Percentiles rank a stretch among this genome's conserved stretches.
Conservation (phyloP, 148 eudicot species). For the Euryodendron excelsum region DNA sequence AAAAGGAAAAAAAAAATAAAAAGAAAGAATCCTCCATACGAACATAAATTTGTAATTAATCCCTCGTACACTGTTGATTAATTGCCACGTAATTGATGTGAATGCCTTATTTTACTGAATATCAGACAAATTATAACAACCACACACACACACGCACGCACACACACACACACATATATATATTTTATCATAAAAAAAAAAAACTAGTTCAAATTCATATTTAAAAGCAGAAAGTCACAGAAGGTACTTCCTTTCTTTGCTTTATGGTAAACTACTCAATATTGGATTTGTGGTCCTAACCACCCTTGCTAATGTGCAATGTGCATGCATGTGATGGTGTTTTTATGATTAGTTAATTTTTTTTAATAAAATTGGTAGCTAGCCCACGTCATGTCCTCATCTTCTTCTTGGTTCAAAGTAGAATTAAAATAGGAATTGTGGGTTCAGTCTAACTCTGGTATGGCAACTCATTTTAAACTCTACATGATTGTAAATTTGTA, state of each 20-base stretch:
- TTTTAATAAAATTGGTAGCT: neutral
- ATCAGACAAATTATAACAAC: no score
- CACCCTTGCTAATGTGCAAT: neutral
- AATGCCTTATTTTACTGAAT: no score
- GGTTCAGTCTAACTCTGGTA: neutral
- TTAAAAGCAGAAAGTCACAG: neutral
- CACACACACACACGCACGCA: no score
- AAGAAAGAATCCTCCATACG: no score
- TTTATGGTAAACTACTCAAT: neutral
- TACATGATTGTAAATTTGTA: neutral
- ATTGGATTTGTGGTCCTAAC: slow-evolving; percentile 14
- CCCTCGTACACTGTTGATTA: no score
- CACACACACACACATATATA: no score
- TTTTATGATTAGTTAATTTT: no score
- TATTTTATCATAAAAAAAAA: no score
- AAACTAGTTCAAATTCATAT: neutral
- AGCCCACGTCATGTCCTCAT: neutral
- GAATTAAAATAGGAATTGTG: neutral
- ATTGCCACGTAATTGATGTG: no score
- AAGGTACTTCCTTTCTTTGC: slow-evolving; percentile 5
- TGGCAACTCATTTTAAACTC: neutral
- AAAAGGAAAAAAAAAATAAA: no score
- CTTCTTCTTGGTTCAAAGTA: slow-evolving; percentile 2
- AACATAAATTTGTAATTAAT: no score
- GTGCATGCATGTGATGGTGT: slow-evolving; percentile 5